Evolutionary conservation across 805 yeast species (phyloP).

Genomic region (Hanseniaspora valbyensis): DNA sequence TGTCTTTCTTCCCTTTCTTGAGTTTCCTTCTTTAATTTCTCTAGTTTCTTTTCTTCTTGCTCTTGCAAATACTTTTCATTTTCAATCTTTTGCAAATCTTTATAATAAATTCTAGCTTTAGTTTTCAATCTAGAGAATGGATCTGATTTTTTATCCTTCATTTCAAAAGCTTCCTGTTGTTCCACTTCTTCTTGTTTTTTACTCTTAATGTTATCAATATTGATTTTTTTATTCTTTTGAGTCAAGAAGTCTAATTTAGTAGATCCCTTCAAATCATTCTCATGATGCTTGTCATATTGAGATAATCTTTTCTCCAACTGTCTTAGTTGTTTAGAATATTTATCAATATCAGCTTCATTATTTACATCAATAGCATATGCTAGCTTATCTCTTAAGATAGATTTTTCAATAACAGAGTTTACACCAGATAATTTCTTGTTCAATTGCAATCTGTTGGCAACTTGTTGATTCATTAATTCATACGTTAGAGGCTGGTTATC

Average conservation of each 20-base stretch:
- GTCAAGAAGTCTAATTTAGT: conserved; percentile 58
- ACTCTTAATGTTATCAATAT: conserved; percentile 56
- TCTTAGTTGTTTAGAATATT: conserved; percentile 39
- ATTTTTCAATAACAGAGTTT: conserved; percentile 65
- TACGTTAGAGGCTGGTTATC: conserved; percentile 57
- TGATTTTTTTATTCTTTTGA: conserved; percentile 73
- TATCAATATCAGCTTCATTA: conserved; percentile 35
- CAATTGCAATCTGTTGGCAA: conserved; percentile 56
- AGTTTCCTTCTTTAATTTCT: conserved; percentile 29
- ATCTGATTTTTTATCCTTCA: conserved; percentile 43
- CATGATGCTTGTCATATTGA: conserved; percentile 31
- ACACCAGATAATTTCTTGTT: conserved; percentile 49
- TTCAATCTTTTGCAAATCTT: conserved; percentile 42
- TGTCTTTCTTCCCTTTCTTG: conserved; percentile 10
- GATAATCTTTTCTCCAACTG: conserved; percentile 32
- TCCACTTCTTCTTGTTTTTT: conserved; percentile 47
- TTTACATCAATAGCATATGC: conserved; percentile 59
- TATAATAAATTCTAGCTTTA: conserved; percentile 70
- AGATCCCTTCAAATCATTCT: conserved; percentile 33
- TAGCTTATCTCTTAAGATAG: conserved; percentile 60
- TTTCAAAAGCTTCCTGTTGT: conserved; percentile 18
- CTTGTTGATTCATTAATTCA: conserved; percentile 65
- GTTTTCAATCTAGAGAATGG: conserved; percentile 89
- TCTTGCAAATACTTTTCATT: conserved; percentile 49
- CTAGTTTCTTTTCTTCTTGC: conserved; percentile 37